Conservation (phyloP, 192 early-diverging fungal genomes). For the Cladochytrium replicatum region DNA sequence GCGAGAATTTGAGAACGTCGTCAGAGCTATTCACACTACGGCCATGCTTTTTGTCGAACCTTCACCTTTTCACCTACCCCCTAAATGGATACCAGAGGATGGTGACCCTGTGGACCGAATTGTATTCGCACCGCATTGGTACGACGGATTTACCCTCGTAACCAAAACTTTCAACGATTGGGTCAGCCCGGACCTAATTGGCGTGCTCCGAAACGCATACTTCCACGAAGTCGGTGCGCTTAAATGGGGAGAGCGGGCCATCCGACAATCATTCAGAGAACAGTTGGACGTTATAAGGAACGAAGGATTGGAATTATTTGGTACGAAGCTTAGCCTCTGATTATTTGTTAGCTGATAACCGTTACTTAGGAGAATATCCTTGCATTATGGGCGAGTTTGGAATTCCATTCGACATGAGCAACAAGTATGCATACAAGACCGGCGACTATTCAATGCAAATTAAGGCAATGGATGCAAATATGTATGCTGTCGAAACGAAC, state of each 20-base stretch:
- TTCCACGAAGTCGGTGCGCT: slow-evolving; percentile 44
- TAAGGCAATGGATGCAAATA: slow-evolving; percentile 59
- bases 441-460: slow-evolving; percentile 55
- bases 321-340: slow-evolving; percentile 3
- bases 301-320: slow-evolving; percentile 2
- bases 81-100: slow-evolving; percentile 9
- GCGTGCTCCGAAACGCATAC: slow-evolving; percentile 37
- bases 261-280: slow-evolving; percentile 49
- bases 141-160: slow-evolving; percentile 64
- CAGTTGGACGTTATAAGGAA: slow-evolving; percentile 3
- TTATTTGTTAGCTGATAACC: slow-evolving; percentile 27
- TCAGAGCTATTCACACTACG: slow-evolving; percentile 41
- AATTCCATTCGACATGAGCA: slow-evolving; percentile 69
- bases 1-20: slow-evolving; percentile 43
- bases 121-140: slow-evolving; percentile 73
- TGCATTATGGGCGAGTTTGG: slow-evolving; percentile 67
- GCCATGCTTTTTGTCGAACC: slow-evolving; percentile 67
- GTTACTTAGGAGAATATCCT: slow-evolving; percentile 48
- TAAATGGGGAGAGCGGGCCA: slow-evolving; percentile 58
- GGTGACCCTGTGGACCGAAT: slow-evolving; percentile 26
- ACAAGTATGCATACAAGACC: slow-evolving; percentile 42
- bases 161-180: slow-evolving; percentile 46
- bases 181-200: slow-evolving; percentile 46
- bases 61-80: slow-evolving; percentile 48
- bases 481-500: slow-evolving; percentile 52